Evolutionary conservation across 257 asterid species (phyloP), one percentile per base, ranked within the genome.

Genomic region (Galeopsis tetrahit): DNA sequence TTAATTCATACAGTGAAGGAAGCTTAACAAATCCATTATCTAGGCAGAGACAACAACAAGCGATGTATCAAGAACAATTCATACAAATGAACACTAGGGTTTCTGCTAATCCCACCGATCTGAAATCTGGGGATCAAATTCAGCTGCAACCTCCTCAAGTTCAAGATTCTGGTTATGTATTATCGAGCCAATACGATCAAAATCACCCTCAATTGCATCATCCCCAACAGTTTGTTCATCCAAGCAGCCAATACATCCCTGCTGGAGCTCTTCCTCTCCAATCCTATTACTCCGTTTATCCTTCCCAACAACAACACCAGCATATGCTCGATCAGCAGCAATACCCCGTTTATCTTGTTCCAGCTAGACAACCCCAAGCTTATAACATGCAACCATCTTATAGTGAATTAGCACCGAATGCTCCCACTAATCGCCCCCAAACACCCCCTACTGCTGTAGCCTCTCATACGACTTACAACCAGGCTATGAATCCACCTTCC

Each of bases 301-400:
- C 92, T 48, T 72, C 95, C 62, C 97, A 91, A 72, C 98, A 86
- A 49, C 89, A 76, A 75, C 80, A 80, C 68, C 87, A 80, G 65
- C 82, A 85, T 5, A 72, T 80, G n/a, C 68, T 83, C 62, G 96
- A 89, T 48, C 96, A 85, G 78, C 96, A 85, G 78, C 97, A 86
- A 46, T 88, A 83, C 71, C 93, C 97, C 0, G 77, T 93, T 64
- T 91, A 89, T 83, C 79, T 74, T 11, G 64, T 91, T 63, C 90
- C 89, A 6, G 70, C 92, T 53, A 69, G 96, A 69, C 96, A 68
- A n/a, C 35, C 86, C 36, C 98, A 91, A 79, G 71, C 83, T 15
- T 93, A 91, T 74, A 93, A 77, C 64, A 17, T 86, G 33, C 92
- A 85, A 76, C 77, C 84, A 17, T 69, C 78, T 70, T 89, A 82